phyloP scores from a whole-genome alignment of 1,139 yeast genomes.

The Schizosaccharomyces versatilis region DNA sequence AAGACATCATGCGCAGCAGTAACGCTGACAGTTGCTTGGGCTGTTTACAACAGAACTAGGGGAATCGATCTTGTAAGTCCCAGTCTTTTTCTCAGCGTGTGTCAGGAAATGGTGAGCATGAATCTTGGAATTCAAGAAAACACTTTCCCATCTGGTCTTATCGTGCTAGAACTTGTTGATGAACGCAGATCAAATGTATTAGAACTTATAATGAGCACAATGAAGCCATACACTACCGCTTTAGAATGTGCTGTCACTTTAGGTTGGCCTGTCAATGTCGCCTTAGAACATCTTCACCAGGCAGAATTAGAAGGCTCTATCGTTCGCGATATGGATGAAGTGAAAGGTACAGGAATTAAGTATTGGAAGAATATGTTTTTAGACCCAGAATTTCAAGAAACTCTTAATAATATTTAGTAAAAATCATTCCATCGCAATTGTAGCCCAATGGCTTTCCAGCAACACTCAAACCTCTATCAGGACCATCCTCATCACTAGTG shows the following conservation, averaged over 20 bases:
- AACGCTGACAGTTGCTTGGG: not conserved
- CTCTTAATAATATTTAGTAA: not conserved
- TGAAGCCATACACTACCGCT: not conserved
- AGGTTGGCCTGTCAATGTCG: not conserved
- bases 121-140: not conserved
- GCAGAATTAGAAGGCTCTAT: not conserved
- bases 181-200: not conserved
- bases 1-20: not conserved
- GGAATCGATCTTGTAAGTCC: not conserved
- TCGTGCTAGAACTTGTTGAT: not conserved
- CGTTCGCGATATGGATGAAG: not conserved
- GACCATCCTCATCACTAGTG: not conserved
- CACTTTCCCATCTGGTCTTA: not conserved
- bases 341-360: not conserved
- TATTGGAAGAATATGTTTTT: constrained; percentile 1
- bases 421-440: not conserved
- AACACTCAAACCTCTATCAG: not conserved
- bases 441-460: not conserved
- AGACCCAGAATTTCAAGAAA: not conserved
- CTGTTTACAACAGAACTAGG: not conserved
- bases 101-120: not conserved
- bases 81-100: not conserved
- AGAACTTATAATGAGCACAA: not conserved
- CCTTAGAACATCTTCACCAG: not conserved
- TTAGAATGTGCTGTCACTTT: not conserved